Conservation (phyloP, 495 filamentous ascomycete species). For the Trichocladium antarcticum region DNA sequence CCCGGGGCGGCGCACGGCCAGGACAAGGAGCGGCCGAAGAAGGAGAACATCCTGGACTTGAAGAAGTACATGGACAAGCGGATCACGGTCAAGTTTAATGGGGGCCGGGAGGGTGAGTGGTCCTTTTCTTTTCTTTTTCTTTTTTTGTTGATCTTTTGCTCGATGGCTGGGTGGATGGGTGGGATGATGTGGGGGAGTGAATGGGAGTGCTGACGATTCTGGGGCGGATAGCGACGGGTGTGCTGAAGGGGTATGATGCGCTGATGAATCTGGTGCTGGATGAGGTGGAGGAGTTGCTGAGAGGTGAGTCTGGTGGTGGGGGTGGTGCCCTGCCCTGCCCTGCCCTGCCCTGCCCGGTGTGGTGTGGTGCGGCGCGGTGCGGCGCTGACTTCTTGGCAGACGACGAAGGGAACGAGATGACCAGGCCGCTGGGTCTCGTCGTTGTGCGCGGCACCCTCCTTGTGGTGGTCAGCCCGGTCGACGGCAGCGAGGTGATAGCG, state of each 20-base stretch:
- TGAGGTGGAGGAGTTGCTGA: constrained; percentile 78
- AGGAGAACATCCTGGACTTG: constrained; percentile 94
- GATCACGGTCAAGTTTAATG: constrained; percentile 91
- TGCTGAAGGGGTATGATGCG: constrained; percentile 88
- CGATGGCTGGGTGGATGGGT: background rate
- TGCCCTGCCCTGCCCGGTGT: too few relatives aligned
- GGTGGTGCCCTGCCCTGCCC: too few relatives aligned
- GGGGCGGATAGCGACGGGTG: constrained; percentile 71
- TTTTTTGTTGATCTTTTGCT: background rate
- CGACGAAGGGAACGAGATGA: constrained; percentile 80
- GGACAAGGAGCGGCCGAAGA: constrained; percentile 64
- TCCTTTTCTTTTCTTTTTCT: too few relatives aligned
- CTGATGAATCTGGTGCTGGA: constrained; percentile 97
- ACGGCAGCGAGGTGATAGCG: constrained; percentile 89
- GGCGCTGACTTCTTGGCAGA: constrained; percentile 38
- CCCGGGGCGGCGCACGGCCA: constrained; percentile 23
- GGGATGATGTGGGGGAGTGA: background rate
- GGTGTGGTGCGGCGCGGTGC: too few relatives aligned
- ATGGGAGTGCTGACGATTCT: background rate
- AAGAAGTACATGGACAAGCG: constrained; percentile 93
- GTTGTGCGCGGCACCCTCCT: constrained; percentile 88
- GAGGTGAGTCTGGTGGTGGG: constrained; percentile 56
- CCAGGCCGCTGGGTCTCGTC: constrained; percentile 74
- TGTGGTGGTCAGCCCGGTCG: constrained; percentile 80
- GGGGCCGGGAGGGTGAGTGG: constrained; percentile 92